Evolutionary conservation across 257 asterid species (phyloP), one percentile per base, ranked within the genome.

Genomic region (Nicotiana paniculata): DNA sequence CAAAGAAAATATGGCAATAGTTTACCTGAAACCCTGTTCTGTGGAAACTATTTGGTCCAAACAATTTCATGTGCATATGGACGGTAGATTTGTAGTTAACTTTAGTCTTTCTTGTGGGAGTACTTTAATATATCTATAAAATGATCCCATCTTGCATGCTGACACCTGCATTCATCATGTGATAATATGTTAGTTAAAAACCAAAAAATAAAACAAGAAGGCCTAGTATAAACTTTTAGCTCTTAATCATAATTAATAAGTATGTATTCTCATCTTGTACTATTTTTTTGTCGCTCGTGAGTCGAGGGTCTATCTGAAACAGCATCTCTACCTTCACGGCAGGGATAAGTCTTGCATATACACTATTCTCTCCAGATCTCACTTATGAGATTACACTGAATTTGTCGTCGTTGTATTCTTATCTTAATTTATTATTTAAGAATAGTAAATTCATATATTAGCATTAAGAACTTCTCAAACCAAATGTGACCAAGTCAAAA

Each of bases 101-200:
- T 89, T 91, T 57, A 84, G 79, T 92, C 96, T 91, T 86, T 90
- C 93, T 83, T 85, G 83, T 82, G 90, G 91, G 35, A 90, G 91
- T 83, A 89, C 68, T 82, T 93, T 92, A 57, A 90, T 95, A 84
- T 92, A 93, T 86, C 93, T 89, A 5, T 92, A 91, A 80, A 88
- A 48, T 16, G 63, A 91, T 43, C 92, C 93, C 72, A 90, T 91
- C 91, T 92, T 93, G 87, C 91, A 89, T 18, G 98, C 96, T 0
- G 95, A 87, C 30, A 95, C 92, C 97, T 95, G 97, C 88, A 79
- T 15, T 58, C 82, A 83, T 72, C 82, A 83, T 72, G 83, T 62
- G 77, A 79, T 81, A 59, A 12, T 77, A 65, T 59, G 51, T 78
- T 48, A 46, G 61, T 62, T 39, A 39, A 62, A 51, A 39, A 9